Percentiles rank a stretch among this genome's conserved stretches.
phyloP scores from a whole-genome alignment of 2,329 filamentous ascomycete genomes.

The Fusarium subtropicale region DNA sequence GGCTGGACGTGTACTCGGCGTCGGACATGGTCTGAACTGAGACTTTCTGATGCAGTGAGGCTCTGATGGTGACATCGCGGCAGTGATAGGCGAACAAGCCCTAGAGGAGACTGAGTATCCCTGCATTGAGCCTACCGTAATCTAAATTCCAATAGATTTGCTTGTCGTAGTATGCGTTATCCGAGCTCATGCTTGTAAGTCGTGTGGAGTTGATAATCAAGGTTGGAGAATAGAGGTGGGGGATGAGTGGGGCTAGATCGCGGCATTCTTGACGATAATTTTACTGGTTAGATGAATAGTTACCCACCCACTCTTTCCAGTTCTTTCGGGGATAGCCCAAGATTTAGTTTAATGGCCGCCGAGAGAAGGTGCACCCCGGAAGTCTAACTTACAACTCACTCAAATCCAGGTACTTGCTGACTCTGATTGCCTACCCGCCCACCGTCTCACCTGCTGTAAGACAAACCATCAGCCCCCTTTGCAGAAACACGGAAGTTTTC shows the following conservation, averaged over 20 bases:
- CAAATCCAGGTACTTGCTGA: neutral
- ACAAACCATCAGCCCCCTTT: conserved; percentile 6
- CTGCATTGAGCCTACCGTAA: neutral
- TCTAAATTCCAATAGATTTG: neutral
- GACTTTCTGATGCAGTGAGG: neutral
- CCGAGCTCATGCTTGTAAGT: conserved; percentile 11
- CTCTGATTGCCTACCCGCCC: conserved; percentile 4
- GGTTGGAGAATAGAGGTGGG: conserved; percentile 22
- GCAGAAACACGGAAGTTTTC: conserved; percentile 1
- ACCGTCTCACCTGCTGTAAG: conserved; percentile 1
- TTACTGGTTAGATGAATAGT: conserved; percentile 1
- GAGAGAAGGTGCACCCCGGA: conserved; percentile 20
- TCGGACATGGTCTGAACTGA: neutral
- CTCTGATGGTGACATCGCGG: neutral
- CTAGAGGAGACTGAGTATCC: neutral
- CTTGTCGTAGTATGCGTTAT: conserved; percentile 14
- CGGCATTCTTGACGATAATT: neutral
- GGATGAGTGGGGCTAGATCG: conserved; percentile 16
- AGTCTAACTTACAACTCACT: conserved; percentile 19
- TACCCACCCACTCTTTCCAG: neutral
- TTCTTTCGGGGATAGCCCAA: conserved; percentile 16
- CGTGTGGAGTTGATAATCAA: conserved; percentile 16
- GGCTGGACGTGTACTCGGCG: conserved; percentile 7
- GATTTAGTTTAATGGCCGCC: conserved; percentile 31
- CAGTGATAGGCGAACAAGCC: neutral